Conservation (phyloP, 1,284 basidiomycete genomes). For the Apiotrichum akiyoshidainum region DNA sequence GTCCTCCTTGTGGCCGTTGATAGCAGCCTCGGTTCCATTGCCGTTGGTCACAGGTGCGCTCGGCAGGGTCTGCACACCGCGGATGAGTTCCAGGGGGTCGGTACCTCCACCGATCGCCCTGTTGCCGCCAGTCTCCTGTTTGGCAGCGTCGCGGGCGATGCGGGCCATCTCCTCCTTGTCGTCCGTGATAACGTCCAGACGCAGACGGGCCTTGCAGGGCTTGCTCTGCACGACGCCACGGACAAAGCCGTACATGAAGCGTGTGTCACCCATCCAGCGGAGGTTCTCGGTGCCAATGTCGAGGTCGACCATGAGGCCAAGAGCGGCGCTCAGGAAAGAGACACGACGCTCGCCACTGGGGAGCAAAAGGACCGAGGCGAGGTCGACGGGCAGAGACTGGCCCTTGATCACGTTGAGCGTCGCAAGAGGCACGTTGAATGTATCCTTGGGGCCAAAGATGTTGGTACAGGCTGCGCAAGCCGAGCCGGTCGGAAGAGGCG, state of each 20-base stretch:
- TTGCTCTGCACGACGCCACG: constrained; percentile 68
- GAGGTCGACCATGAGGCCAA: constrained; percentile 88
- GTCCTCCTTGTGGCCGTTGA: background rate
- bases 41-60: background rate
- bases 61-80: constrained; percentile 8
- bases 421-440: constrained; percentile 69
- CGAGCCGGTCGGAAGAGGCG: constrained; percentile 75
- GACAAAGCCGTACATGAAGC: constrained; percentile 81
- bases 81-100: constrained; percentile 14
- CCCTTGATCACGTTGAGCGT: constrained; percentile 85
- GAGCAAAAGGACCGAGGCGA: constrained; percentile 65
- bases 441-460: constrained; percentile 56
- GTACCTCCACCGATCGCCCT: constrained; percentile 24
- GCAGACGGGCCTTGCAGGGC: constrained; percentile 66
- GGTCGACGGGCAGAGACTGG: constrained; percentile 69
- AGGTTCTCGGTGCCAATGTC: constrained; percentile 79
- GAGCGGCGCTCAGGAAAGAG: constrained; percentile 81
- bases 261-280: constrained; percentile 88
- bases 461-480: constrained; percentile 51
- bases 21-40: background rate
- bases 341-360: constrained; percentile 54
- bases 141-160: constrained; percentile 34
- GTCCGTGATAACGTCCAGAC: constrained; percentile 65
- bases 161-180: constrained; percentile 69
- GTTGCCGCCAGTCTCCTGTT: constrained; percentile 5